Evolutionary conservation across 345 rosid genomes (phyloP), one percentile per base, ranked within the genome.

Genomic region (Pistacia vera): DNA sequence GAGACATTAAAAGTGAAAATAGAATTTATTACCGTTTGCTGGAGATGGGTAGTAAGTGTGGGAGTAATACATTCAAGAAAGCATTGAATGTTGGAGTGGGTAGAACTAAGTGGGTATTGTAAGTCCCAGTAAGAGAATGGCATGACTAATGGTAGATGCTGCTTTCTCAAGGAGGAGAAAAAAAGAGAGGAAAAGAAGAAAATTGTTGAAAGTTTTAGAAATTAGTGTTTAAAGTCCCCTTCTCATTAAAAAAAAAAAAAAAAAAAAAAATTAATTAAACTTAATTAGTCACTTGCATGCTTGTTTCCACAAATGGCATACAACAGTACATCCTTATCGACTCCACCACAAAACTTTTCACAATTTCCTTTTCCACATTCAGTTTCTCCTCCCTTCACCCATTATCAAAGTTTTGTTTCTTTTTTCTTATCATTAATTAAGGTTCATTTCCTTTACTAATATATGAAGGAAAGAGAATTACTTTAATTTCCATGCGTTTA

Each of bases 31-130:
- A 64, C 68, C 68, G 9, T 54, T 54, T 13, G 18, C 6, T 54
- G 57, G 16, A 4, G 57, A 54, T 54, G 68, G 30, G 28, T 41
- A 17, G 48, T 18, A 38, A 65, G 1, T 10, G 30, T 38, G 11
- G 68, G 68, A 38, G 68, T 65, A 9, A 65, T 25, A 65, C 22
- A 41, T 18, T 65, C 68, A 18, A 65, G 30, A 65, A 65, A 65
- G 13, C 52, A 65, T 10, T 65, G 68, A 65, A 65, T n/a, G 51
- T 65, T 65, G 52, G 68, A 65, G 17, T 41, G 25, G 18, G 49
- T 18, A 41, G 68, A 10, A 7, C 22, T 18, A 17, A 49, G 52
- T 11, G 51, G 13, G 51, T 36, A 30, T 65, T 16, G 28, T 25
- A 41, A 41, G 68, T 65, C 68, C 68, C 51, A 65, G 28, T 41